phyloP scores from a whole-genome alignment of 129 eudicot genomes.

The Oenanthe sinensis region DNA sequence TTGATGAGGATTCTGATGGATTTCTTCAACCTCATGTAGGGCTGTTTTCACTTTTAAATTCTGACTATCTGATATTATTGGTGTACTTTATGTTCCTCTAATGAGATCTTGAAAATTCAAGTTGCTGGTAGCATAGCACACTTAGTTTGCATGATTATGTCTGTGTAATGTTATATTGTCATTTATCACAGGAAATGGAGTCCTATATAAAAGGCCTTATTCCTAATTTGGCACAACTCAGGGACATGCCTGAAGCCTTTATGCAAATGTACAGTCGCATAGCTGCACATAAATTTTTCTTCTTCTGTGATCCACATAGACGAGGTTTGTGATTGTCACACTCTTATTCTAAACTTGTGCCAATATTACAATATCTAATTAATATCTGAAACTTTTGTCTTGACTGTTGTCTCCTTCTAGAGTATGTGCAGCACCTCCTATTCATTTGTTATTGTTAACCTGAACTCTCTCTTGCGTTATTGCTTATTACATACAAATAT shows the following conservation, averaged over 20 bases:
- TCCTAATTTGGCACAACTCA: conserved; percentile 92
- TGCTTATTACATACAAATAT: not conserved
- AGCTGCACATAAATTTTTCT: conserved; percentile 92
- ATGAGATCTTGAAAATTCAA: not conserved
- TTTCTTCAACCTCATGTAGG: conserved; percentile 89
- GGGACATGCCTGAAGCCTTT: conserved; percentile 69
- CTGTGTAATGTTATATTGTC: not conserved
- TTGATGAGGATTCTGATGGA: conserved; percentile 98
- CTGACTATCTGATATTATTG: not conserved
- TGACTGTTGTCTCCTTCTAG: not conserved
- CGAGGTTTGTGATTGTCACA: conserved; percentile 57
- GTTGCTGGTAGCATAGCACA: not conserved
- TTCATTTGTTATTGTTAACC: not conserved
- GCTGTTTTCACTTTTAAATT: conserved; percentile 6
- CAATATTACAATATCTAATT: not conserved
- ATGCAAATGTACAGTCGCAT: conserved; percentile 72
- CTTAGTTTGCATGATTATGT: not conserved
- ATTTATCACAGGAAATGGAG: conserved; percentile 69
- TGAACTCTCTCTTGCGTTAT: not conserved
- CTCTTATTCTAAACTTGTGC: not conserved
- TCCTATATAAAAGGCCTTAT: conserved; percentile 82
- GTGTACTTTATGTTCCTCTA: not conserved
- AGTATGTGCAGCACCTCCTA: not conserved
- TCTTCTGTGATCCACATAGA: conserved; percentile 95
- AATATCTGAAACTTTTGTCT: not conserved